These are phyloP conservation scores for Penicillium dipodomyicola DNA, from an alignment of 495 filamentous ascomycete species.

Conservation along the genomic window DNA sequence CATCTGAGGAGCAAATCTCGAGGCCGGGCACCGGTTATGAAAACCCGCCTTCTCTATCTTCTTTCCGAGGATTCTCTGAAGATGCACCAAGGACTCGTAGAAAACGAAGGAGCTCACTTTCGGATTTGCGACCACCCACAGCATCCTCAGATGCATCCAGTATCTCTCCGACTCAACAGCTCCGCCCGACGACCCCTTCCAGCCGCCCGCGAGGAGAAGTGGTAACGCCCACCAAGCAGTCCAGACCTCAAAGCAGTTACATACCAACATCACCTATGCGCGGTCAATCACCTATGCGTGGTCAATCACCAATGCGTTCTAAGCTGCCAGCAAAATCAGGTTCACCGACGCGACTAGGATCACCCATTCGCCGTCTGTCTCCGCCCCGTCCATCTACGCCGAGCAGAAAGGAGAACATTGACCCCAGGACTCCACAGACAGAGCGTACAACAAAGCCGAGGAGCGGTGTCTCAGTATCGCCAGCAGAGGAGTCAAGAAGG, in stretches of 20 bases:
- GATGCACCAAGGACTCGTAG: conserved; percentile 53
- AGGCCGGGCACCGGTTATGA: conserved; percentile 50
- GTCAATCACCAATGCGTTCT: conserved; percentile 29
- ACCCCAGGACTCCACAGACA: conserved; percentile 32
- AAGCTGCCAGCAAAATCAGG: conserved; percentile 32
- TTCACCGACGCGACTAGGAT: conserved; percentile 34
- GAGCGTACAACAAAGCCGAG: conserved; percentile 40
- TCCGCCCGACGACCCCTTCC: conserved; percentile 40
- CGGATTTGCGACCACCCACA: conserved; percentile 72
- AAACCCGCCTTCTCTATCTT: conserved; percentile 36
- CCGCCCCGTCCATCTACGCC: conserved; percentile 46
- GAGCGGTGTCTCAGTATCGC: conserved; percentile 40
- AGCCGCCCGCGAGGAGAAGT: conserved; percentile 29
- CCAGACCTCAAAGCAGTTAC: conserved; percentile 37
- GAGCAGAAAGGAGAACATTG: conserved; percentile 57
- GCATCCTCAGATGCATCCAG: conserved; percentile 37
- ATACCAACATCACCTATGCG: conserved; percentile 32
- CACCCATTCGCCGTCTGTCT: conserved; percentile 39
- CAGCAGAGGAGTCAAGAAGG: conserved; percentile 44
- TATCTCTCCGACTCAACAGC: conserved; percentile 35
- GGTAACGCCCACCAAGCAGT: conserved; percentile 35
- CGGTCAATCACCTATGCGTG: conserved; percentile 12
- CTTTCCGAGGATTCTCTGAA: conserved; percentile 34
- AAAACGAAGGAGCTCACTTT: conserved; percentile 89
- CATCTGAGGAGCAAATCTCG: conserved; percentile 43